Base-by-base conservation (phyloP, 495 filamentous ascomycete species). In the Xylaria palmicola region DNA sequence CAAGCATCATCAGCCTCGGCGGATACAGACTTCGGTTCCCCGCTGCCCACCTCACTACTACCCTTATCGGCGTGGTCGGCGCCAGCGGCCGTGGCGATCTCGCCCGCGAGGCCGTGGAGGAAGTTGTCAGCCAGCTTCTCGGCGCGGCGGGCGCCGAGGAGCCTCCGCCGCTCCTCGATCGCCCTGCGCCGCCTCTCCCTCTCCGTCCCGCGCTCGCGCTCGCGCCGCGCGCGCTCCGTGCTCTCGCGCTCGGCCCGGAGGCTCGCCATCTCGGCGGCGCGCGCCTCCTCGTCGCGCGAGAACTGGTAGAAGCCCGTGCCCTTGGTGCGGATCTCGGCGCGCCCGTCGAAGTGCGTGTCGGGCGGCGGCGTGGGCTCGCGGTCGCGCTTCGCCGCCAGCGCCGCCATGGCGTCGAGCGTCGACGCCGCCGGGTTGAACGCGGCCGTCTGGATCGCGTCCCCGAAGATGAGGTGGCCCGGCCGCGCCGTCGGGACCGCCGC, bases 281-380 rank as follows among this genome's bases (percentile, higher is more conserved):
- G 77, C 56, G 75, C 75, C 52, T 76, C 84, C 68, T 84, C 84
- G 72, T 96, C 88, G 62, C 75, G 79, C 26, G 86, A 89, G 69
- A 98, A 98, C 32, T 82, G 81, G 71, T 92, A 97, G 71, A 97
- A 98, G 0, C 92, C 95, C 6, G 89, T 88, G 0, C 94, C 95
- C 68, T 93, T 93, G 39, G 85, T 90, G 51, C 94, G 78, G 30
- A 94, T 86, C 80, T 98, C 94, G 55, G 75, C 78, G 59, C 79
- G 83, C 0, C 91, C 90, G 75, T 97, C 88, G 74, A 97, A 98
- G 71, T 98, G 95, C 71, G 75, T 75, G 47, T 86, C 82, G 12
- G 85, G 85, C 20, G 92, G 91, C 55, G 92, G 92, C 48, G 92
- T 96, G 10, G 84, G 71, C 47, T 83, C 85, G 27, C 85, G 80